These are phyloP conservation scores for Komagataella pseudopastoris DNA, from an alignment of 805 yeast species.

Conservation along the genomic window DNA sequence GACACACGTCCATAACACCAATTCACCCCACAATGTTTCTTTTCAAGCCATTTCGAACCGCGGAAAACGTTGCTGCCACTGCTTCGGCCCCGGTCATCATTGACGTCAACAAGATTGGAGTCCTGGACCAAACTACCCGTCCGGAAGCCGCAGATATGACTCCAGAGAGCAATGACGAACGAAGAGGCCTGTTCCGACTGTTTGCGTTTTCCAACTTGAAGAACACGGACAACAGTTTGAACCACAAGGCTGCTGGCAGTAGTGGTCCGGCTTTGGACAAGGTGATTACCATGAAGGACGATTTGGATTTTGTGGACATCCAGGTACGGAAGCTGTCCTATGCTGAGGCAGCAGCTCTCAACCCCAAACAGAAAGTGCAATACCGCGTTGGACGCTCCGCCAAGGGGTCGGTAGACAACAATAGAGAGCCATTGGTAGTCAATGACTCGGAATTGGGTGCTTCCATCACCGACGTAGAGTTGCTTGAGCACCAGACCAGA, in stretches of 20 bases:
- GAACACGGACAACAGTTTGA: background rate
- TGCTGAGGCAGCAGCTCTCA: conserved; percentile 35
- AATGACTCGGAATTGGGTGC: conserved; percentile 17
- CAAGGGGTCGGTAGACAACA: background rate
- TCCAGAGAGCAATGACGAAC: background rate
- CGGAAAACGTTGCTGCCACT: background rate
- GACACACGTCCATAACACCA: background rate
- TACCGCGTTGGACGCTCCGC: background rate
- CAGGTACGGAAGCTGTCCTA: conserved; percentile 33
- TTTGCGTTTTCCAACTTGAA: background rate
- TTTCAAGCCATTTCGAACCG: background rate
- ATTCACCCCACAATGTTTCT: background rate
- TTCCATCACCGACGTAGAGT: conserved; percentile 18
- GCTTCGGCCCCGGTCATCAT: background rate
- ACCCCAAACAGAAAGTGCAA: conserved; percentile 2
- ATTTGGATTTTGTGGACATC: conserved; percentile 30
- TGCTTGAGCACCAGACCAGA: conserved; percentile 8
- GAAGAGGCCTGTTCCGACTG: background rate
- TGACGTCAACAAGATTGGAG: background rate
- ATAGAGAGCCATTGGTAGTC: conserved; percentile 12
- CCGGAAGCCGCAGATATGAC: background rate
- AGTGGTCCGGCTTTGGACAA: background rate
- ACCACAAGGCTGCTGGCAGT: background rate
- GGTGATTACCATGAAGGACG: conserved; percentile 20
- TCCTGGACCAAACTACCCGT: background rate